phyloP scores from a whole-genome alignment of 208 protist genomes.

The Trichomonas gallinae region DNA sequence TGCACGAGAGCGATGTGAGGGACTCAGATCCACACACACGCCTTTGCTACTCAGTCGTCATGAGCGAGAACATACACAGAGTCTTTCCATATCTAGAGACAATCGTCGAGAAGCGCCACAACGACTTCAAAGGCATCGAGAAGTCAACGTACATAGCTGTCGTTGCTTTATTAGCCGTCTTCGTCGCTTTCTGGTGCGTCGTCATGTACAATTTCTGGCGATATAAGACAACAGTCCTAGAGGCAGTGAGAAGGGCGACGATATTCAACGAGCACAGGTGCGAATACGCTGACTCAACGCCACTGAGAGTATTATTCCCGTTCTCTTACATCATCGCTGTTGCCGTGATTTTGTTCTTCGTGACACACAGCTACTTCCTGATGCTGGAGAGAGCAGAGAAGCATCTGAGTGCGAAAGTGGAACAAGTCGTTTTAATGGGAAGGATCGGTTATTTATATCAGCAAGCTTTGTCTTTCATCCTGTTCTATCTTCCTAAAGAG shows the following conservation, averaged over 20 bases:
- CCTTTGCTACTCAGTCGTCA: background rate
- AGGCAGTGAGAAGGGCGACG: background rate
- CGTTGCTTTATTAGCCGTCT: background rate
- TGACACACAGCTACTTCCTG: background rate
- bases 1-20: background rate
- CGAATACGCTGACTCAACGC: background rate
- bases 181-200: background rate
- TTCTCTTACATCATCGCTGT: background rate
- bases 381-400: background rate
- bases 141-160: background rate
- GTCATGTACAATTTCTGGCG: background rate
- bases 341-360: background rate
- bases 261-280: background rate
- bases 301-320: background rate
- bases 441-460: background rate
- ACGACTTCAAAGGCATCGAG: background rate
- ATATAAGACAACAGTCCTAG: background rate
- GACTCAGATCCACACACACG: background rate
- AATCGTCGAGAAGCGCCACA: background rate
- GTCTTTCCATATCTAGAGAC: background rate
- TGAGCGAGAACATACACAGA: background rate
- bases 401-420: background rate
- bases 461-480: background rate
- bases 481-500: background rate
- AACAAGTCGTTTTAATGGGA: background rate